Evolutionary conservation across 805 yeast genomes (phyloP), one percentile per base, ranked within the genome.

Genomic region (Wickerhamiella alocasiicola): DNA sequence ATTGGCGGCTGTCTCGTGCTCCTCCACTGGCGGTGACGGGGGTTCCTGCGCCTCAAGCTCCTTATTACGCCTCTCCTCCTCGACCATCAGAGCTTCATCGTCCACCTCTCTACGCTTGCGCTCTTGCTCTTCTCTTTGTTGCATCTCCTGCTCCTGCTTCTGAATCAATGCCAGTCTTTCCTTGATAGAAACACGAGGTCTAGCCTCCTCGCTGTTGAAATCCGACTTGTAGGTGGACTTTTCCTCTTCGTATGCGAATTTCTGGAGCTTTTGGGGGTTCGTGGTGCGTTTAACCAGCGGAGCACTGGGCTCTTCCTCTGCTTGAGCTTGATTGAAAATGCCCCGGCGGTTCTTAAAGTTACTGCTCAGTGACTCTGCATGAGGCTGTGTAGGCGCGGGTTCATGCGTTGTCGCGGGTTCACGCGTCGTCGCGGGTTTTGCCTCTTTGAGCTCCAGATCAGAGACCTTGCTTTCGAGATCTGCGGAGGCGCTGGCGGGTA

Each of bases 101-200:
- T 78, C 73, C 3, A 75, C 78, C 48, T 74, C 87, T 2, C 50
- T 53, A 43, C 74, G 65, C 45, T 78, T 88, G 16, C 78, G 81
- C 51, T 83, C 93, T 53, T 80, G 81, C 44, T 72, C 73, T 20
- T 37, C 41, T 18, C 41, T 34, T 18, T 37, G 41, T 13, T 25
- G 29, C 41, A 37, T 37, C 24, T 37, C 41, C 19, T 37, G 35
- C 55, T 83, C 95, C 44, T 77, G 76, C 53, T 82, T 73, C 56
- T 87, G 94, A 38, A 88, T 65, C 53, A 82, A 53, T 4, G 84
- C 83, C 55, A 88, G 84, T 49, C 97, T 71, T 51, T 91, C 96
- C 55, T 80, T 80, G 51, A 88, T 65, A 43, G 93, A 78, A 64
- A 85, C 61, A 49, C 81, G 76, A 6, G 95, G 95, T 25, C 69